Evolutionary conservation across 1,139 yeast genomes (phyloP).

Genomic region (Candida gigantensis): DNA sequence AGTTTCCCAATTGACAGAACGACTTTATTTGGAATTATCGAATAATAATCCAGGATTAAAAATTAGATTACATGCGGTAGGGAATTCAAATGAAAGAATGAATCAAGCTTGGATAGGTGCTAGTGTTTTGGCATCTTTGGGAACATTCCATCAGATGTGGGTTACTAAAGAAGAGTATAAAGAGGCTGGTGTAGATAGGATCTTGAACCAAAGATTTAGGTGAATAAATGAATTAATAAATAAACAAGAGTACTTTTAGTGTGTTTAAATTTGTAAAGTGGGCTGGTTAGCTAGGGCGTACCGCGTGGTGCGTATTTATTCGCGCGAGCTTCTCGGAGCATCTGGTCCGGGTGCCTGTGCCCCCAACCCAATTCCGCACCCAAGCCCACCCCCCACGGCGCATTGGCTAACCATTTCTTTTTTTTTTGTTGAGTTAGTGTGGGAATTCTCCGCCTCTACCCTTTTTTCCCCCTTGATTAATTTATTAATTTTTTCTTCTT

Average conservation of each 20-base stretch:
- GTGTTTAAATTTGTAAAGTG: too few species aligned
- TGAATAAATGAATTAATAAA: neutral
- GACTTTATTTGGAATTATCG: conserved; percentile 74
- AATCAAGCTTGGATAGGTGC: conserved; percentile 97
- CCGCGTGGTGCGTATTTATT: neutral
- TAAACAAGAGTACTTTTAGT: too few species aligned
- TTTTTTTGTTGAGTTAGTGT: too few species aligned
- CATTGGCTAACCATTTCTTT: too few species aligned
- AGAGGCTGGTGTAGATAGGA: conserved; percentile 85
- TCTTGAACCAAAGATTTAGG: conserved; percentile 73
- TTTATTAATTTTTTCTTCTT: too few species aligned
- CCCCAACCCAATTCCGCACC: too few species aligned
- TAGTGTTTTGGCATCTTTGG: conserved; percentile 84
- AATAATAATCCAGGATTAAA: conserved; percentile 86
- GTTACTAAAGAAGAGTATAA: conserved; percentile 88
- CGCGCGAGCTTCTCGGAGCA: too few species aligned
- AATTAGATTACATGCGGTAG: conserved; percentile 84
- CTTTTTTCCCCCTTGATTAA: neutral
- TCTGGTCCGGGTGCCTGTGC: neutral
- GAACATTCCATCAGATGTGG: conserved; percentile 97
- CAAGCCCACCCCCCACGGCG: too few species aligned
- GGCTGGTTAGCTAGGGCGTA: too few species aligned
- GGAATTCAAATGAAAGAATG: conserved; percentile 79
- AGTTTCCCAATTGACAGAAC: conserved; percentile 84
- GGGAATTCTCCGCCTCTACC: neutral